Evolutionary conservation across 1,139 yeast genomes (phyloP), one percentile per base, ranked within the genome.

Genomic region (Arxiozyma heterogenica): DNA sequence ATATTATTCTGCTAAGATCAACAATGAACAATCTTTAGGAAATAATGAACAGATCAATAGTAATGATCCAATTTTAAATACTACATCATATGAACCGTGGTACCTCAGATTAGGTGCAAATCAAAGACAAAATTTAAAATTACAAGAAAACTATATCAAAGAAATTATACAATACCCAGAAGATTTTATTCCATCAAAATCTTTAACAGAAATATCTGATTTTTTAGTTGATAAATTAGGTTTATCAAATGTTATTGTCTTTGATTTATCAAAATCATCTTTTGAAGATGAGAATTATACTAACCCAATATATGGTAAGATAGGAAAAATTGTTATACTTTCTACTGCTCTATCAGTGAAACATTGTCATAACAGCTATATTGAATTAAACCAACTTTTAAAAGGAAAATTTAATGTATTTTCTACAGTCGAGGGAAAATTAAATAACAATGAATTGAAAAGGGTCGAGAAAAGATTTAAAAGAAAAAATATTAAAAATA

Each of bases 321-420:
- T 73, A 8, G 68, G 71, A 9, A 73, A 73, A 30, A 78, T 77
- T 50, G 76, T 42, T 12, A 41, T 48, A 9, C 30, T 91, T 1
- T 79, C 83, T n/a, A 79, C 94, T 0, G 96, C 96, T 1, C 85
- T 84, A 64, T 83, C 93, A 30, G 80, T 82, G 47, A 83, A 80
- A 58, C 98, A 91, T 70, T 72, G 89, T 25, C 83, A 78, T 61
- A 84, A 82, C 55, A 91, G 95, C 1, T 82, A 88, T 1, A 72
- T 73, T 21, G 84, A 83, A 60, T 71, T 90, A 44, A 68, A 74
- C 52, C 71, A 72, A 41, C 73, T 70, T 61, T 58, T 82, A 43
- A 83, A 83, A 60, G 69, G 71, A 15, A 71, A 72, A 17, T 72
- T 69, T 54, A 63, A 66, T 1, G 67, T 68, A 0, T 59, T 77